Evolutionary conservation across 495 filamentous ascomycete genomes (phyloP).

Genomic region (Aspergillus cavernicola): DNA sequence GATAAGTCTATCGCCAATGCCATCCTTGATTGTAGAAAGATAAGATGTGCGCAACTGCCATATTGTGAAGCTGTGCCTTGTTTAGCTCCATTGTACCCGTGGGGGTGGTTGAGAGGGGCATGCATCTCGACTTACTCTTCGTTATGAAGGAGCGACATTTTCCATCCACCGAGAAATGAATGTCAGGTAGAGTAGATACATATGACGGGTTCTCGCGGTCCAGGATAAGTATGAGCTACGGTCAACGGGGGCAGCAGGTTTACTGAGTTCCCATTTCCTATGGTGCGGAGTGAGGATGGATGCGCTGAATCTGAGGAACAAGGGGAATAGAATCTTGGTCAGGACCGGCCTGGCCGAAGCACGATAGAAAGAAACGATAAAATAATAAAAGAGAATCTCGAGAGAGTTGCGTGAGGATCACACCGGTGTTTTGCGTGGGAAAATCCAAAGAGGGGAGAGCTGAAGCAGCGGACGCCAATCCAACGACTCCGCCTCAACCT

Average conservation of each 20-base stretch:
- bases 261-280: conserved; percentile 9
- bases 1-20: conserved; percentile 92
- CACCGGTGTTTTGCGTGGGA: not conserved
- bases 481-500: not conserved
- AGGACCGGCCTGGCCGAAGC: conserved; percentile 38
- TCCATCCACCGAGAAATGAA: conserved; percentile 7
- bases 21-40: conserved; percentile 85
- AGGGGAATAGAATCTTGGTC: conserved; percentile 16
- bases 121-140: conserved; percentile 70
- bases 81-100: conserved; percentile 16
- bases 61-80: conserved; percentile 67
- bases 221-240: conserved; percentile 1
- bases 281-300: conserved; percentile 11
- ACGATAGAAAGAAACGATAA: conserved; percentile 12
- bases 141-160: conserved; percentile 92
- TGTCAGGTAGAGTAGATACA: not conserved
- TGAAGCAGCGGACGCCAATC: not conserved
- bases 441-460: not conserved
- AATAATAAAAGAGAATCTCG: conserved; percentile 7
- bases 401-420: not conserved
- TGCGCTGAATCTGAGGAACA: conserved; percentile 8
- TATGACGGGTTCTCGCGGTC: conserved; percentile 1
- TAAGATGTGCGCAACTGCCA: conserved; percentile 93
- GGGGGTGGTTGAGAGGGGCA: not conserved
- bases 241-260: conserved; percentile 1